Base-by-base conservation (phyloP, 1,284 basidiomycete species). In the Coniferiporia weirii region DNA sequence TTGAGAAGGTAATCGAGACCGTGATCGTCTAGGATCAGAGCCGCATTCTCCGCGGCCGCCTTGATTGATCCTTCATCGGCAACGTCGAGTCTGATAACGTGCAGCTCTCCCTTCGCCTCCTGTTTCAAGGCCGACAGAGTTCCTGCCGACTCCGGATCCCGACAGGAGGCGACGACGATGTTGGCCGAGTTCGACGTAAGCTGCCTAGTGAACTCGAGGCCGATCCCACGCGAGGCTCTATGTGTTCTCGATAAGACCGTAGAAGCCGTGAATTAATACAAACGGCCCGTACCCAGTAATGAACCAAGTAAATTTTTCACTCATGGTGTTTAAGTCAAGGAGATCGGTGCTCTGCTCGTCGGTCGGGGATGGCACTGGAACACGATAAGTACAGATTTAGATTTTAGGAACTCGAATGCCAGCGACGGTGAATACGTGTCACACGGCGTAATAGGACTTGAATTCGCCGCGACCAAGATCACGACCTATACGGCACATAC, bases 211-310 rank as follows among this genome's bases (percentile, higher is more conserved):
- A 72, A 64, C 64, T 76, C 75, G n/a, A 76, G 66, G 4, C 75
- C 75, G 45, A 78, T 74, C 3, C 75, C 76, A 19, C 75, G 71
- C 27, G 71, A 74, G n/a, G 71, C 63, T n/a, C 75, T 75, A 47
- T 12, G 34, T 19, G 1, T 1, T 3, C 13, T 15, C 20, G 17
- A 36, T 12, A 10, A 48, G 36, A 19, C 13, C 15, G 36, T 15
- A 17, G 43, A 9, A 48, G 12, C 35, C 5, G 38, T 12, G 27
- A 12, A 44, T 51, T 27, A n/a, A 34, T 47, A 8, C 17, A 19
- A 27, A 27, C 27, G 27, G 3, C 27, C 2, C 59, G 27, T 36
- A 61, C 59, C 59, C 59, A 15, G 59, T 61, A 32, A 61, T 61
- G 43, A 61, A 56, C 59, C 59, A 61, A 53, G 35, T 50, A 2